Base-by-base conservation (phyloP, 108 stramenopile genomes). In the Parmales sp. region DNA sequence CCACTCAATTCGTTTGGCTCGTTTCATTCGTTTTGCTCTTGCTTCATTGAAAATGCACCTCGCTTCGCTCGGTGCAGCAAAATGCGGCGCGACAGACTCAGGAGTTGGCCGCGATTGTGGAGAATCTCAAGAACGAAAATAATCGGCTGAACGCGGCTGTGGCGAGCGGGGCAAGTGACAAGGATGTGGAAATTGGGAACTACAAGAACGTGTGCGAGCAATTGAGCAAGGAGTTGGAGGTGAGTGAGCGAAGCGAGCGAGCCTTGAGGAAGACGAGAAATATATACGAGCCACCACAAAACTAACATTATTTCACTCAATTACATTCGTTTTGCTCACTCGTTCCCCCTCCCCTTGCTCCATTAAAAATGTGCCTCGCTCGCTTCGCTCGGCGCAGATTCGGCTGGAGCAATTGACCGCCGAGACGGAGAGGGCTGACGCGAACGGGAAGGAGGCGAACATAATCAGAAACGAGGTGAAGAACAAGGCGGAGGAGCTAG, bases 381-480 rank as follows among this genome's bases (percentile, higher is more conserved):
- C n/a, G n/a, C n/a, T n/a, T n/a, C n/a, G n/a, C n/a, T n/a, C n/a
- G n/a, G n/a, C n/a, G n/a, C n/a, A n/a, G n/a, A n/a, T n/a, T 3
- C 26, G 54, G 26, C 31, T 60, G n/a, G 54, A 60, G 54, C 54
- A 60, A 34, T 34, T 60, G 31, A 13, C 54, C 8, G 31, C 29
- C 6, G 54, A 60, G 54, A 60, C 54, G n/a, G 54, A 60, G 54
- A 23, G 54, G 54, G 54, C 54, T 3, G 54, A 60, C 54, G 54
- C 29, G 54, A 60, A 60, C 54, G 54, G 31, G 16, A 60, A 34
- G 54, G 54, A 60, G 54, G 54, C 54, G 28, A 13, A 4, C 29
- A 34, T 34, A 13, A 60, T 60, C 54, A 60, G 54, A 20, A 60
- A 60, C 54, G 54, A 60, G 31, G 54, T 60, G 31, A 60, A 60